Conservation (phyloP, 345 rosid genomes). For the Passiflora organensis region DNA sequence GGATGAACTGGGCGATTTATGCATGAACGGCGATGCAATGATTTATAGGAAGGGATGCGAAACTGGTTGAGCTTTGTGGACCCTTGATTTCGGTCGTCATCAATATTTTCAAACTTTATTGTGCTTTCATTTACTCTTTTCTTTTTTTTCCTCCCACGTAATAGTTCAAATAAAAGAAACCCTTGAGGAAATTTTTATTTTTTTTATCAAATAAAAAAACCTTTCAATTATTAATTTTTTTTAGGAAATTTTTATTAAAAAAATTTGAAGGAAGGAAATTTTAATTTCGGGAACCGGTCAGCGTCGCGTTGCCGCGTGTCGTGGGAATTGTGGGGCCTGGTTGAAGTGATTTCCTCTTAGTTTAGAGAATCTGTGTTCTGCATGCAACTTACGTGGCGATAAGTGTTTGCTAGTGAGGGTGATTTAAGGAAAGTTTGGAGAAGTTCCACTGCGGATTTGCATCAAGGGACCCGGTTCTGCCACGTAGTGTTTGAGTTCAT, state of each 20-base stretch:
- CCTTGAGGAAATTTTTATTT: too few species aligned
- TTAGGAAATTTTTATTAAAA: too few species aligned
- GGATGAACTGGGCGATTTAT: conserved; percentile 51
- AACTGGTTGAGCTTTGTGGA: conserved; percentile 16
- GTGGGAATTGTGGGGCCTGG: conserved; percentile 1
- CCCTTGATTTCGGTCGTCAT: conserved; percentile 10
- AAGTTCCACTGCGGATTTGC: background rate
- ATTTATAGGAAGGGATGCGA: conserved; percentile 42
- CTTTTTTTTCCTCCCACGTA: too few species aligned
- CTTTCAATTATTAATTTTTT: too few species aligned
- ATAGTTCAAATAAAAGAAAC: too few species aligned
- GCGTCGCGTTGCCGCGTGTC: conserved; percentile 66
- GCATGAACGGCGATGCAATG: conserved; percentile 27
- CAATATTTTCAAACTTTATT: conserved; percentile 16
- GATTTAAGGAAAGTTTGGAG: conserved; percentile 25
- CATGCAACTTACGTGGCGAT: conserved; percentile 3
- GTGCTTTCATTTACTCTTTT: background rate
- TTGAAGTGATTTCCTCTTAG: too few species aligned
- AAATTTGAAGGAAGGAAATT: too few species aligned
- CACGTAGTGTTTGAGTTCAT: background rate
- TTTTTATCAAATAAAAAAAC: too few species aligned
- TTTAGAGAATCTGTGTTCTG: too few species aligned
- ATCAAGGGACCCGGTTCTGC: conserved; percentile 1
- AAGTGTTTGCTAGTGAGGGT: too few species aligned
- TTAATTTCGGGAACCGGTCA: too few species aligned